Evolutionary conservation across 306 rosid species (phyloP), one percentile per base, ranked within the genome.

Genomic region (Potentilla sterilis): DNA sequence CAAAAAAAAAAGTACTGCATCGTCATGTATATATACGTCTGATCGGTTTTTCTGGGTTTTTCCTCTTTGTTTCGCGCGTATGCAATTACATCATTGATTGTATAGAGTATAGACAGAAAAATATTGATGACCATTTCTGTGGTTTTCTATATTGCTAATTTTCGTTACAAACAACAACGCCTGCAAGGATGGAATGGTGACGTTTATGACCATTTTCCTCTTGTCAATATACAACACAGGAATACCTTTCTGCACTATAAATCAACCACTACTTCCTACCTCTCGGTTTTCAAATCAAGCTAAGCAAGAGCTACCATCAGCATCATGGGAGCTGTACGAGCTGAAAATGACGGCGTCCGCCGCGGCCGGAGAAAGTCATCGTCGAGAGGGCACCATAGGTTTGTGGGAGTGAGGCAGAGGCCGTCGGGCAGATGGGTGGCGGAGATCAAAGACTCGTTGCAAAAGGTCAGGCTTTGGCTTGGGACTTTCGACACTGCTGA

Each of bases 371-470:
- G 80, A 84, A 89, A 87, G 52, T 6, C 89, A 52, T 86, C 89
- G 9, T 82, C 91, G 4, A 86, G 96, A 75, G 91, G 97, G 14
- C 97, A 89, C 84, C 85, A 85, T 32, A 82, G 79, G 52, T 92
- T 75, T 38, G 93, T 92, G 19, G 97, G 97, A 3, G 96, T 92
- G 46, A 87, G 91, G 2, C 91, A 88, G 63, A 83, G 93, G 59
- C 97, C 97, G 7, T 89, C 92, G 0, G 97, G 97, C 19, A 85
- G 96, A 85, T 91, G 95, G 97, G 97, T 91, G 19, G 90, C 97
- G 1, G 97, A 91, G 89, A 91, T 89, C 80, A 91, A 91, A 69
- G 95, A 91, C 80, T 91, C 97, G 0, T 18, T 88, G 37, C 89
- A 83, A 22, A 87, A 89, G 73, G 89, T 91, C n/a, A 88, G 97